Evolutionary conservation across 768 basidiomycete species (phyloP).

Genomic region (Hypsizygus marmoreus): DNA sequence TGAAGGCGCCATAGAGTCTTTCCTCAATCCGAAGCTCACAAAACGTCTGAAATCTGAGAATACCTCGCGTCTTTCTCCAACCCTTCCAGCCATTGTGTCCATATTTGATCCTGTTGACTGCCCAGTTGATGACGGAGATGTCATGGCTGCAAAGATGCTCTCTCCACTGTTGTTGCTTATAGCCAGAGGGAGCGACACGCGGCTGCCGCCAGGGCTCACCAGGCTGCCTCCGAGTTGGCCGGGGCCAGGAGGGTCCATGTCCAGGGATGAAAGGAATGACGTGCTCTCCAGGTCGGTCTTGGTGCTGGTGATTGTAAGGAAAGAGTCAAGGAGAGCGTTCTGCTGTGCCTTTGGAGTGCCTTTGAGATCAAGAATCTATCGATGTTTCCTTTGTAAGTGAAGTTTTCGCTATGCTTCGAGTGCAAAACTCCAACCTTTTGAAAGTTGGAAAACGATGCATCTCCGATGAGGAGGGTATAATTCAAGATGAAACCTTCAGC

Average conservation of each 20-base stretch:
- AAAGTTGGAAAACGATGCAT: slow-evolving; percentile 95
- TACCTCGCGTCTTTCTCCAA: slow-evolving; percentile 68
- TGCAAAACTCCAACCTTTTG: slow-evolving; percentile 85
- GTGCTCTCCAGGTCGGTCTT: slow-evolving; percentile 85
- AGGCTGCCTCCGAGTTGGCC: slow-evolving; percentile 51
- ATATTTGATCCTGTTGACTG: slow-evolving; percentile 63
- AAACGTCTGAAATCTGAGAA: slow-evolving; percentile 89
- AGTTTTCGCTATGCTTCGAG: too few relatives aligned
- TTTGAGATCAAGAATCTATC: slow-evolving; percentile 94
- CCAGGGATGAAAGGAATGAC: slow-evolving; percentile 90
- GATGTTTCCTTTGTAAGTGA: too few relatives aligned
- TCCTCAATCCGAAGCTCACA: slow-evolving; percentile 84
- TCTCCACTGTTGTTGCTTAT: slow-evolving; percentile 40
- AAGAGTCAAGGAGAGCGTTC: slow-evolving; percentile 87
- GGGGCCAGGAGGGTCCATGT: slow-evolving; percentile 85
- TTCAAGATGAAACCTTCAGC: slow-evolving; percentile 94
- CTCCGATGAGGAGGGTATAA: slow-evolving; percentile 92
- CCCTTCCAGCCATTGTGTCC: slow-evolving; percentile 34
- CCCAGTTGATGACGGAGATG: slow-evolving; percentile 64
- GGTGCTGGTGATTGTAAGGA: slow-evolving; percentile 91
- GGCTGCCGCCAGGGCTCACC: slow-evolving; percentile 66
- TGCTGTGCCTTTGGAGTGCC: slow-evolving; percentile 87
- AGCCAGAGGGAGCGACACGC: slow-evolving; percentile 52
- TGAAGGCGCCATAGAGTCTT: slow-evolving; percentile 50
- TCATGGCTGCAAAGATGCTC: slow-evolving; percentile 58